Percentiles rank a stretch among this genome's conserved stretches.
These are phyloP conservation scores for Picochlorum sp. DNA, from an alignment of 139 green algal genomes.

Conservation along the genomic window DNA sequence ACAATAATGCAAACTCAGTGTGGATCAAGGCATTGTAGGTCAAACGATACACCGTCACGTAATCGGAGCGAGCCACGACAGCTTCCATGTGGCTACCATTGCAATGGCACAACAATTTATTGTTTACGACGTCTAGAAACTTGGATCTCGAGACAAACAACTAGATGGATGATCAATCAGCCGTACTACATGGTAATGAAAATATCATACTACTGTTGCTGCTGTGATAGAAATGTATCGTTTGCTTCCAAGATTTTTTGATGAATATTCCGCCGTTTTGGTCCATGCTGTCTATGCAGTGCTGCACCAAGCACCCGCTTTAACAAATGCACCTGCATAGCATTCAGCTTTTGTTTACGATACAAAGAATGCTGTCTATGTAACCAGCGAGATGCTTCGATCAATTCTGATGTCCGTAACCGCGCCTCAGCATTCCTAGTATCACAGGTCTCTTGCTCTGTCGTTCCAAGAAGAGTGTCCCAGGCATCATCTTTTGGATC, in stretches of 20 bases:
- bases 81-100: no score
- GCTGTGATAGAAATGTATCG: background rate
- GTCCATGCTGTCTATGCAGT: background rate
- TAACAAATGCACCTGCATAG: conserved; percentile 2
- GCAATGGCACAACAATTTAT: no score
- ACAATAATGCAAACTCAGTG: no score
- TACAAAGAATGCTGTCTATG: conserved; percentile 10
- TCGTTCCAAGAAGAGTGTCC: background rate
- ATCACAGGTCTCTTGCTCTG: background rate
- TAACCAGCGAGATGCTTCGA: conserved; percentile 18
- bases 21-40: no score
- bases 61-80: no score
- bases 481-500: background rate
- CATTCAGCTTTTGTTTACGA: conserved; percentile 15
- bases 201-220: background rate
- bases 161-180: no score
- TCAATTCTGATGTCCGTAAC: background rate
- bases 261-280: background rate
- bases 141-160: no score
- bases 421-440: background rate
- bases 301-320: conserved; percentile 3
- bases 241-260: background rate
- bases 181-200: no score
- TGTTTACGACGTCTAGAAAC: no score
- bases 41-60: no score